Percentiles rank a stretch among this genome's conserved stretches.
Evolutionary conservation across 192 early-diverging fungal species (phyloP).

Genomic region (Podila horticola): DNA sequence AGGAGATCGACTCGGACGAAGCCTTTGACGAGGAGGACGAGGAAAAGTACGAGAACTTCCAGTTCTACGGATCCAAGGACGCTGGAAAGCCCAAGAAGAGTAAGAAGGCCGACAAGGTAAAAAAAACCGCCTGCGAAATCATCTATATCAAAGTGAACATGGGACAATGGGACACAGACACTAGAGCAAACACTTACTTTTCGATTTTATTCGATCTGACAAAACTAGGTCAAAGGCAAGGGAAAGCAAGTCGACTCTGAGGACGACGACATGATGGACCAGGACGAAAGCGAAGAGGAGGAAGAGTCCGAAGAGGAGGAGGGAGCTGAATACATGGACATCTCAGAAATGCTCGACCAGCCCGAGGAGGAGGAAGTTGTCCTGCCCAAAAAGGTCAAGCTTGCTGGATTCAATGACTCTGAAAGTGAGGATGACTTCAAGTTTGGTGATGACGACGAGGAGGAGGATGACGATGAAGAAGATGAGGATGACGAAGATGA

Average conservation of each 20-base stretch:
- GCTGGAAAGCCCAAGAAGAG: conserved; percentile 42
- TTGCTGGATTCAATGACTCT: conserved; percentile 49
- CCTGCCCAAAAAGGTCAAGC: conserved; percentile 52
- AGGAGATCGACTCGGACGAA: conserved; percentile 93
- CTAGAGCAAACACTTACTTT: background rate
- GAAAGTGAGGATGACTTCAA: conserved; percentile 49
- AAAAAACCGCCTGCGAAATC: background rate
- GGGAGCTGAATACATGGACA: conserved; percentile 48
- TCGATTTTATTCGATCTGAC: too few relatives aligned
- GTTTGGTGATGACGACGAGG: conserved; percentile 30
- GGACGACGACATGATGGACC: conserved; percentile 47
- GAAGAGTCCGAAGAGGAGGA: conserved; percentile 55
- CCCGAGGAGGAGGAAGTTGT: conserved; percentile 35
- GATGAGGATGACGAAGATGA: conserved; percentile 48
- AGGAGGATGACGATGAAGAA: conserved; percentile 26
- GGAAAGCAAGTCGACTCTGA: conserved; percentile 22
- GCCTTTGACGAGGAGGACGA: conserved; percentile 90
- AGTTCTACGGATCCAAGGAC: conserved; percentile 65
- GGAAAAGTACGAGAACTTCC: conserved; percentile 80
- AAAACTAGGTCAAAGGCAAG: conserved; percentile 12
- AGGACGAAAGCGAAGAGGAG: conserved; percentile 50
- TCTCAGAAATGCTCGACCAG: conserved; percentile 50
- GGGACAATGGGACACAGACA: too few relatives aligned
- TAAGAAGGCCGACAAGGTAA: conserved; percentile 25
- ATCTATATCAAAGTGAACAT: background rate